Percentiles rank a stretch among this genome's conserved stretches.
These are phyloP conservation scores for Phytophthora palmivora DNA, from an alignment of 352 stramenopile species.

Conservation along the genomic window DNA sequence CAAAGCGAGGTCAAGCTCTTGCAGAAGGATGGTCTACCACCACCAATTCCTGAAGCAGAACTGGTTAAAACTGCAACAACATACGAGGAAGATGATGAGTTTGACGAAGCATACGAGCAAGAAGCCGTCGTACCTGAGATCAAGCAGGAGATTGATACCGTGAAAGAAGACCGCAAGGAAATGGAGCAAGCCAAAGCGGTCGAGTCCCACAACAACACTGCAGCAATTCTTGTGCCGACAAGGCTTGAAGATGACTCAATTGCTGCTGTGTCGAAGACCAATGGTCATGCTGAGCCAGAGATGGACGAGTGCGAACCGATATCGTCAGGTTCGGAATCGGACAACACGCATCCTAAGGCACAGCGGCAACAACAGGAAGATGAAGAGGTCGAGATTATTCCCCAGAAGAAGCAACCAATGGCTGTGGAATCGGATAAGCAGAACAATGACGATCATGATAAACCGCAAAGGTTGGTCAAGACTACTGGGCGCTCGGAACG, in stretches of 20 bases:
- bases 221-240: background rate
- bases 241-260: slow-evolving; percentile 12
- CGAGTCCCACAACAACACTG: background rate
- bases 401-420: slow-evolving; percentile 6
- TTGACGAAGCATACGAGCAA: background rate
- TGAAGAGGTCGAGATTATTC: slow-evolving; percentile 17
- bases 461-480: slow-evolving; percentile 37
- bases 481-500: slow-evolving; percentile 52
- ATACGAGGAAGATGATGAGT: slow-evolving; percentile 8
- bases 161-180: slow-evolving; percentile 1
- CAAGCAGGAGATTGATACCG: background rate
- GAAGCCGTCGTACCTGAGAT: slow-evolving; percentile 1
- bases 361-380: slow-evolving; percentile 33
- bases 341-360: slow-evolving; percentile 13
- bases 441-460: slow-evolving; percentile 46
- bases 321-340: slow-evolving; percentile 42
- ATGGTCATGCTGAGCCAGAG: slow-evolving; percentile 42
- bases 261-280: background rate
- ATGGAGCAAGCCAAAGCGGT: background rate
- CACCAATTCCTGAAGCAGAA: slow-evolving; percentile 7
- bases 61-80: background rate
- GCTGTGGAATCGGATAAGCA: slow-evolving; percentile 16
- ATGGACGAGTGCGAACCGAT: slow-evolving; percentile 42
- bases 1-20: slow-evolving; percentile 79
- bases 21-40: slow-evolving; percentile 51